phyloP scores from a whole-genome alignment of 2,329 filamentous ascomycete species.

The Aspergillus chevalieri region DNA sequence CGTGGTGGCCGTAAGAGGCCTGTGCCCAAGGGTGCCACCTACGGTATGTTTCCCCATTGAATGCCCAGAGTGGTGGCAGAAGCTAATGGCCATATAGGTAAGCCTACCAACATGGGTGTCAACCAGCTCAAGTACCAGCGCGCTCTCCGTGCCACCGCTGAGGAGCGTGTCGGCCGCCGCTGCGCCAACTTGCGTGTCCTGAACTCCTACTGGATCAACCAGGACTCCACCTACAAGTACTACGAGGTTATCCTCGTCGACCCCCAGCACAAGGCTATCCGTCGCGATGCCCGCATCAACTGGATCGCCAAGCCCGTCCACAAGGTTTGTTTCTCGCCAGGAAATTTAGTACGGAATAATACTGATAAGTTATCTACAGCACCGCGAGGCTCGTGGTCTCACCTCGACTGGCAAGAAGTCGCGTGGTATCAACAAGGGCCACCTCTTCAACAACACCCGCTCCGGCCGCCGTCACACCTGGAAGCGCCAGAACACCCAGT shows the following conservation, averaged over 20 bases:
- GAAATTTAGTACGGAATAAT: neutral
- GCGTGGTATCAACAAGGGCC: slow-evolving; percentile 98
- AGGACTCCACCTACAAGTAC: slow-evolving; percentile 99
- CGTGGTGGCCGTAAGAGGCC: slow-evolving; percentile 98
- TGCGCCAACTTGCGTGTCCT: slow-evolving; percentile 98
- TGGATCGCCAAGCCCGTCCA: slow-evolving; percentile 99
- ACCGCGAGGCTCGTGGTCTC: slow-evolving; percentile 95
- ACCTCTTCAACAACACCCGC: slow-evolving; percentile 97
- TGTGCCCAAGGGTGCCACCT: slow-evolving; percentile 95
- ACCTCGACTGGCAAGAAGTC: slow-evolving; percentile 99
- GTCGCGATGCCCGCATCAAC: slow-evolving; percentile 98
- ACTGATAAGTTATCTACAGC: slow-evolving; percentile 44
- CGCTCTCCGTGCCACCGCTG: slow-evolving; percentile 92
- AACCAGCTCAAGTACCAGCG: slow-evolving; percentile 99
- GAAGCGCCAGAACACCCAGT: slow-evolving; percentile 99
- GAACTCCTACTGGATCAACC: slow-evolving; percentile 99
- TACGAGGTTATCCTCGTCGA: slow-evolving; percentile 99
- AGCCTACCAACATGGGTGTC: slow-evolving; percentile 99
- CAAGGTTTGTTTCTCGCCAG: slow-evolving; percentile 53
- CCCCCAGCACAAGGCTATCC: slow-evolving; percentile 99
- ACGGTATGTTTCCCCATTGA: slow-evolving; percentile 59
- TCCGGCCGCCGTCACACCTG: slow-evolving; percentile 99
- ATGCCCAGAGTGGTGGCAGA: slow-evolving; percentile 18
- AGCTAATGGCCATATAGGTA: slow-evolving; percentile 58
- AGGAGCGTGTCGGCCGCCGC: slow-evolving; percentile 99